phyloP scores from a whole-genome alignment of 106 monocot genomes.

The Dioscorea dumetorum region DNA sequence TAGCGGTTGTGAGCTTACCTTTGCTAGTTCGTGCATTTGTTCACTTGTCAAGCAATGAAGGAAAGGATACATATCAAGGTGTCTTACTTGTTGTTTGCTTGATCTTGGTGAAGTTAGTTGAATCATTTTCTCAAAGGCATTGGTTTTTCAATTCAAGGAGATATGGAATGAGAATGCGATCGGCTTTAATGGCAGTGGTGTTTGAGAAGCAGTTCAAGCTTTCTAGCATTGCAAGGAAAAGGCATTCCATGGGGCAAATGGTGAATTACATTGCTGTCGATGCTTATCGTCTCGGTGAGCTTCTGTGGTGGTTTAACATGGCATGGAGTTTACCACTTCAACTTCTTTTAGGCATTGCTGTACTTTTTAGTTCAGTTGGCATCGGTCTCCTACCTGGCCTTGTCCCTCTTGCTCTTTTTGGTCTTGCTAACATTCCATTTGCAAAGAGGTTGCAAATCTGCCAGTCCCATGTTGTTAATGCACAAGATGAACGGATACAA shows the following conservation, averaged over 20 bases:
- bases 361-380: conserved; percentile 42
- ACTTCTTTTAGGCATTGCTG: conserved; percentile 29
- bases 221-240: conserved; percentile 32
- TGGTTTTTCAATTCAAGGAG: conserved; percentile 67
- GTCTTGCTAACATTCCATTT: conserved; percentile 54
- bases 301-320: conserved; percentile 76
- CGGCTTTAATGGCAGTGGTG: conserved; percentile 56
- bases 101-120: conserved; percentile 31
- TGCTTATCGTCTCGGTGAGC: conserved; percentile 75
- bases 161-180: conserved; percentile 68
- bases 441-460: conserved; percentile 48
- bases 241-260: conserved; percentile 63
- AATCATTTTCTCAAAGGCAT: conserved; percentile 80
- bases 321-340: conserved; percentile 59
- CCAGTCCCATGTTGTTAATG: conserved; percentile 55
- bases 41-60: conserved; percentile 24
- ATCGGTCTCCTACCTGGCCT: conserved; percentile 45
- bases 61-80: conserved; percentile 19
- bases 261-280: conserved; percentile 82
- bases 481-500: conserved; percentile 59
- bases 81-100: conserved; percentile 30
- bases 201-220: conserved; percentile 65
- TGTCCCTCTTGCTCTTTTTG: conserved; percentile 41
- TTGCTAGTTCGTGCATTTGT: conserved; percentile 57
- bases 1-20: conserved; percentile 27